A percentile compares a stretch with the other conserved stretches of the same genome.
Conservation (phyloP, 225 moss, liverwort and hornwort genomes). For the Thuidium tamariscinum region DNA sequence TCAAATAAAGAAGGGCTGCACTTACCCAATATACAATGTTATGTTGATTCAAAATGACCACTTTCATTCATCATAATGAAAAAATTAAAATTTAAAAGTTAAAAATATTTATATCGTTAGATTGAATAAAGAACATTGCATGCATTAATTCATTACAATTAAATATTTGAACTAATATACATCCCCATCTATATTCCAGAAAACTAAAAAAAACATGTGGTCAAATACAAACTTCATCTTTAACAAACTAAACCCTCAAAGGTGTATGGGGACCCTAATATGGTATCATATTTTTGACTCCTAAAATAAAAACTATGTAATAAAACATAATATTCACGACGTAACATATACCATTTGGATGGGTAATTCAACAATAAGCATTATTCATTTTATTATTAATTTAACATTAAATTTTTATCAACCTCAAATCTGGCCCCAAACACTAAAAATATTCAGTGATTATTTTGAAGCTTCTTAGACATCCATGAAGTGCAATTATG, state of each 20-base stretch:
- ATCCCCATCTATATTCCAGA: fast-evolving
- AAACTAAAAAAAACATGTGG: neutral
- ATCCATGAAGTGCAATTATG: neutral
- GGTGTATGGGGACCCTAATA: fast-evolving
- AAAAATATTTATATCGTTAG: neutral
- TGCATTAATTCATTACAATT: neutral
- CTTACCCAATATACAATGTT: neutral
- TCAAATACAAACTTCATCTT: neutral
- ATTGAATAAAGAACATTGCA: neutral
- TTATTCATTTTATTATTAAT: neutral
- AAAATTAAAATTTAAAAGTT: neutral
- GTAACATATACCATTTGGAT: neutral
- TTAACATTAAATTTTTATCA: neutral
- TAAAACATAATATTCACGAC: too few species aligned
- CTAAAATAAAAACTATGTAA: too few species aligned
- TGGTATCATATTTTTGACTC: fast-evolving
- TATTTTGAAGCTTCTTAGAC: neutral
- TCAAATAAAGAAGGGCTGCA: neutral
- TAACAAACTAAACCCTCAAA: too few species aligned
- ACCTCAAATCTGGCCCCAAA: neutral
- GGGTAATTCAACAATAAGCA: neutral
- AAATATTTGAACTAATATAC: neutral
- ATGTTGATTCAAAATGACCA: neutral
- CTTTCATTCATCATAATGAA: neutral
- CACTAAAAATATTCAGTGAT: neutral